Conservation (phyloP, 1,139 yeast genomes). For the Hanseniaspora sp. region DNA sequence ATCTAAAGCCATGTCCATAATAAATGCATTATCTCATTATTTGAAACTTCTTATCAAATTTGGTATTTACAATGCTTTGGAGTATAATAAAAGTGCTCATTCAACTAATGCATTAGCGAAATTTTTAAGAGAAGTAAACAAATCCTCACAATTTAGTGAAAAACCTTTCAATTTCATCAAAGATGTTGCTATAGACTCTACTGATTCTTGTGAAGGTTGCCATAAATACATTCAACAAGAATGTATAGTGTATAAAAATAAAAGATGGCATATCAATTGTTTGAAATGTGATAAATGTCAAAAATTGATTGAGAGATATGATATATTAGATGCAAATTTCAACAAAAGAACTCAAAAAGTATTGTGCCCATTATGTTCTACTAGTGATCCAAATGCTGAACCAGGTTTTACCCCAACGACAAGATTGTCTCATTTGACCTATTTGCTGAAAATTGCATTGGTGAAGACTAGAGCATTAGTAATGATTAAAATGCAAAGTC, state of each 20-base stretch:
- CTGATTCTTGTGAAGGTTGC: slow-evolving; percentile 69
- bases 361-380: slow-evolving; percentile 49
- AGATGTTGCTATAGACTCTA: slow-evolving; percentile 52
- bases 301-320: slow-evolving; percentile 31
- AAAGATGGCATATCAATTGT: slow-evolving; percentile 77
- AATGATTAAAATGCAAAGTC: slow-evolving; percentile 33
- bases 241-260: slow-evolving; percentile 51
- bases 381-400: slow-evolving; percentile 38
- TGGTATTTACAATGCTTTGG: slow-evolving; percentile 67
- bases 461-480: slow-evolving; percentile 66
- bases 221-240: slow-evolving; percentile 69
- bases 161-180: slow-evolving; percentile 36
- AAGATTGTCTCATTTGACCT: slow-evolving; percentile 61
- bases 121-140: slow-evolving; percentile 45
- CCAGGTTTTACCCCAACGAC: slow-evolving; percentile 56
- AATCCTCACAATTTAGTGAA: slow-evolving; percentile 34
- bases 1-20: slow-evolving; percentile 69
- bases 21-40: slow-evolving; percentile 89
- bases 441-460: slow-evolving; percentile 71
- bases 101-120: slow-evolving; percentile 53
- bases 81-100: slow-evolving; percentile 47
- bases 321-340: slow-evolving; percentile 38
- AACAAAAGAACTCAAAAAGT: slow-evolving; percentile 34
- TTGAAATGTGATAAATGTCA: slow-evolving; percentile 51
- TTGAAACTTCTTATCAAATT: slow-evolving; percentile 71